Evolutionary conservation across 768 basidiomycete species (phyloP), one percentile per base, ranked within the genome.

Genomic region (Podaxis sp.): DNA sequence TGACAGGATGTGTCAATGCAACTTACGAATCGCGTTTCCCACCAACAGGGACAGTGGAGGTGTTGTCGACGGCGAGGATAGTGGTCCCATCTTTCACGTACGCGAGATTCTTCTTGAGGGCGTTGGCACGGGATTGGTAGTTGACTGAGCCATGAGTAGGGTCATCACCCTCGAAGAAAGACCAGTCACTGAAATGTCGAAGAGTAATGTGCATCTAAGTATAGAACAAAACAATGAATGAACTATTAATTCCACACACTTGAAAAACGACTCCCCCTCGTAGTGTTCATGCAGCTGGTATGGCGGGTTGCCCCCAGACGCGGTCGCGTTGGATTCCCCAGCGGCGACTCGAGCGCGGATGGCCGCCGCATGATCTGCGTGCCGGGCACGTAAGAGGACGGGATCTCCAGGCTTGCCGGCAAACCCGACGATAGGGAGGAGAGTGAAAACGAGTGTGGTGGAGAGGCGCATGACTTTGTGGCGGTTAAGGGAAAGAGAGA

Each of bases 131-230:
- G 38, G 65, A 72, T 61, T 82, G 74, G 69, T 83, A 92, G 57
- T 82, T 78, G 51, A 92, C 90, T 25, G 72, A 73, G n/a, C 91
- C 90, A 64, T 82, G 72, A 0, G 90, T 91, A 2, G 90, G 90
- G 72, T 92, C 90, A 11, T 71, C 7, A 5, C 64, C 73, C 13
- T 75, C 76, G 73, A 82, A 90, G 73, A 89, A 91, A 37, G 85
- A 72, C 85, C 86, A 91, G 46, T 82, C 64, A 51, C 88, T 90
- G 35, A 40, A 36, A 10, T 25, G 2, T 23, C 18, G 25, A 25
- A 25, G 6, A 37, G 50, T 25, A 40, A 56, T 47, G 42, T 54
- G 42, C 56, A 27, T 36, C 52, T 54, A 54, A 36, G 40, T 25
- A 47, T 53, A 23, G n/a, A 36, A 36, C 11, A 37, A 7, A 23